Conservation (phyloP, 108 stramenopile genomes). For the Skeletonema marinoi region DNA sequence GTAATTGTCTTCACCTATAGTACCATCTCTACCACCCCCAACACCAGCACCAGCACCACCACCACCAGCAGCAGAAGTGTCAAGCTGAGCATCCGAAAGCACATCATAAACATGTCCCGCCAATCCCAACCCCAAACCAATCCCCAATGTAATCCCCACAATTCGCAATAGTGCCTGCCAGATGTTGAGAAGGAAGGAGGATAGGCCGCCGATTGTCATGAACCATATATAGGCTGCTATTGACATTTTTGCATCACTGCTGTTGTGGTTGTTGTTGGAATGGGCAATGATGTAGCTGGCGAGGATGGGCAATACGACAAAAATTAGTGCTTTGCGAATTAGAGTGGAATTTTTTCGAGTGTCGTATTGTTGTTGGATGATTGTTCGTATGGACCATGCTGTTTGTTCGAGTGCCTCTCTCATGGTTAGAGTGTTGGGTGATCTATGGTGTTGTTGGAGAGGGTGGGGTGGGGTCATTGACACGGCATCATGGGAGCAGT, state of each 20-base stretch:
- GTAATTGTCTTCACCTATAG: too few relatives aligned
- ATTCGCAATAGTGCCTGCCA: slow-evolving; percentile 39
- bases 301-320: not conserved
- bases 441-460: not conserved
- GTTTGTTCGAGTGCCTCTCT: not conserved
- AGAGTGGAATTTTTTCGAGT: not conserved
- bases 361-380: not conserved
- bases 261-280: not conserved
- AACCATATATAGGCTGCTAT: not conserved
- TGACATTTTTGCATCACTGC: not conserved
- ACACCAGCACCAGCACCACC: not conserved
- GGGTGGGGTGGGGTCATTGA: not conserved
- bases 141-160: slow-evolving; percentile 58
- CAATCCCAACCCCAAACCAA: slow-evolving; percentile 75
- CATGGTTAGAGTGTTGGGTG: not conserved
- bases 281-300: not conserved
- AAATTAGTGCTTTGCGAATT: not conserved
- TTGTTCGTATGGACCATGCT: not conserved
- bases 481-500: too few relatives aligned
- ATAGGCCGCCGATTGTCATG: not conserved
- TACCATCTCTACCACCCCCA: not conserved
- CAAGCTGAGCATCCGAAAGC: slow-evolving; percentile 29
- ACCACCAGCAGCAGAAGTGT: not conserved
- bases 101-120: slow-evolving; percentile 74
- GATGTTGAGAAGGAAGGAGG: slow-evolving; percentile 2